These are phyloP conservation scores for Vitis cinerea DNA, from an alignment of 164 flowering plant species.

Conservation along the genomic window DNA sequence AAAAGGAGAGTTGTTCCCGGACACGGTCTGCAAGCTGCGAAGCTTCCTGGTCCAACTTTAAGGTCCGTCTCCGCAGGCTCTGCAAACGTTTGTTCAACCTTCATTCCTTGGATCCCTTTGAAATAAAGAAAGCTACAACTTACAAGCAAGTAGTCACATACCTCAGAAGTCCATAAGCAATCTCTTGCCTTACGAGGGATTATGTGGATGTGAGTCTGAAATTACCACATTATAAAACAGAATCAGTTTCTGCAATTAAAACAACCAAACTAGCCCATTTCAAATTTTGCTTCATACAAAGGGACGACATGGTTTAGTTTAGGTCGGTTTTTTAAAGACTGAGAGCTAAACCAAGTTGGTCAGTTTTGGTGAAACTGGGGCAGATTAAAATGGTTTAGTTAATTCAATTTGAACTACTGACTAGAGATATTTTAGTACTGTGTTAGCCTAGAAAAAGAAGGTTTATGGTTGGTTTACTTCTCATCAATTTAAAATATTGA, in stretches of 20 bases:
- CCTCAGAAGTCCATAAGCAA: slow-evolving; percentile 86
- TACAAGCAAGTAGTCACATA: slow-evolving; percentile 19
- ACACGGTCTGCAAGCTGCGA: slow-evolving; percentile 48
- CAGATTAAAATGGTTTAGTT: too few relatives aligned
- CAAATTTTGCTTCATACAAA: too few relatives aligned
- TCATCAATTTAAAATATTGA: too few relatives aligned
- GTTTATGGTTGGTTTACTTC: too few relatives aligned
- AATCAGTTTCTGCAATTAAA: neutral
- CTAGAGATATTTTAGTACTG: too few relatives aligned
- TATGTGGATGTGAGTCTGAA: slow-evolving; percentile 89
- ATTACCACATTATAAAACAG: slow-evolving; percentile 1
- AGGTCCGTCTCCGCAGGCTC: slow-evolving; percentile 56
- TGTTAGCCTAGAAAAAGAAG: too few relatives aligned
- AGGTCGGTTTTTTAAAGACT: too few relatives aligned
- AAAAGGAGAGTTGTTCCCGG: slow-evolving; percentile 31
- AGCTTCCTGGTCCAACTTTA: slow-evolving; percentile 51
- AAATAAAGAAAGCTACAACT: neutral
- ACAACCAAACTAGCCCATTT: neutral
- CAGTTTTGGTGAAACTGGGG: too few relatives aligned
- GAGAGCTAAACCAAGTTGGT: too few relatives aligned
- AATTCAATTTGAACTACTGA: too few relatives aligned
- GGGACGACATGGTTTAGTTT: too few relatives aligned
- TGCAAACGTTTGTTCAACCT: slow-evolving; percentile 24
- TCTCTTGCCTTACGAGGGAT: slow-evolving; percentile 82
- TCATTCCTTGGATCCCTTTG: neutral